These are phyloP conservation scores for Sporothrix brunneoviolacea DNA, from an alignment of 2,329 filamentous ascomycete genomes.

Conservation along the genomic window DNA sequence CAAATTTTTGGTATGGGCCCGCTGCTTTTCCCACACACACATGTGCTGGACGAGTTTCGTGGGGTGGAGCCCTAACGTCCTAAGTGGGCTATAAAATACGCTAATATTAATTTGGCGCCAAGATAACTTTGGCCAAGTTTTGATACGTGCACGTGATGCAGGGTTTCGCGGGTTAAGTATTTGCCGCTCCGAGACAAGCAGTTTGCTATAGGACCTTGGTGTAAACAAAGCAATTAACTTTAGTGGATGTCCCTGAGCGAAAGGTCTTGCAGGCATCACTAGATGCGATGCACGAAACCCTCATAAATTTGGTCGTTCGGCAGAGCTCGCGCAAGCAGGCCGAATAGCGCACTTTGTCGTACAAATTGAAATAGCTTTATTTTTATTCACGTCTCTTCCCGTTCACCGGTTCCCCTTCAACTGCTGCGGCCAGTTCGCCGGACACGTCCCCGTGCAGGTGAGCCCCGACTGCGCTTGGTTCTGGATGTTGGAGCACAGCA, in stretches of 20 bases:
- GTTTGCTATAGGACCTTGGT: too few species aligned
- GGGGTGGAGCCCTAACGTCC: slow-evolving; percentile 17
- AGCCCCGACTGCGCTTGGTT: slow-evolving; percentile 29
- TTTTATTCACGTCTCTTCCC: too few species aligned
- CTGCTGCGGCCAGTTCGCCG: slow-evolving; percentile 33
- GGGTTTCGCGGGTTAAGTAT: slow-evolving; percentile 7
- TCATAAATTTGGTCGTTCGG: too few species aligned
- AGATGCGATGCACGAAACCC: too few species aligned
- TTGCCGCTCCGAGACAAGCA: slow-evolving; percentile 1
- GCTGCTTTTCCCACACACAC: neutral
- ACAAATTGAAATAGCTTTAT: too few species aligned
- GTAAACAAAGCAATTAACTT: too few species aligned
- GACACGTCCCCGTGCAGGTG: slow-evolving; percentile 31
- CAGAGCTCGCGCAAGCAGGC: too few species aligned
- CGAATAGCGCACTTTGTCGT: too few species aligned
- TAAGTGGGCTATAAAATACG: neutral
- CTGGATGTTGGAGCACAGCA: slow-evolving; percentile 37
- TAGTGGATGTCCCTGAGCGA: too few species aligned
- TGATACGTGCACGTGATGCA: slow-evolving; percentile 8
- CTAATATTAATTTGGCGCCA: neutral
- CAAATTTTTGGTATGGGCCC: neutral
- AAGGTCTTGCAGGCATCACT: too few species aligned
- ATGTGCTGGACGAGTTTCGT: slow-evolving; percentile 10
- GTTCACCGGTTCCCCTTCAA: slow-evolving; percentile 26
- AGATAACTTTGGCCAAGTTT: too few species aligned